A percentile compares a stretch with the other conserved stretches of the same genome.
Conservation (phyloP, 495 filamentous ascomycete genomes). For the Penicillium simplicissimum region DNA sequence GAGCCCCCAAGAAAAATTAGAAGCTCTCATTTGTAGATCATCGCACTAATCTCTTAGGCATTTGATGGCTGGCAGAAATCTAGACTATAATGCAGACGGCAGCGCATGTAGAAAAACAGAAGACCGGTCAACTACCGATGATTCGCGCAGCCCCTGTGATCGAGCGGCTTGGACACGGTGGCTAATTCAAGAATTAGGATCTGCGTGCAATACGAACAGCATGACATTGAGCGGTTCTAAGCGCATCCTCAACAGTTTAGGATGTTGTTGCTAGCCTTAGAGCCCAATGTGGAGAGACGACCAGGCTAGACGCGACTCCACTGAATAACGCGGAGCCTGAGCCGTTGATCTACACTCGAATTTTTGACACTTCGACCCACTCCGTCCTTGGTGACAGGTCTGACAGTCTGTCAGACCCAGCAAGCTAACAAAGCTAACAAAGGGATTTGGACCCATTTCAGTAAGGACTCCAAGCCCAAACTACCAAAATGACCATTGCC, state of each 20-base stretch:
- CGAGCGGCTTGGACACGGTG: not conserved
- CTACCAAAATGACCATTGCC: not conserved
- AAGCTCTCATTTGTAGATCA: not conserved
- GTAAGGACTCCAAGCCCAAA: not conserved
- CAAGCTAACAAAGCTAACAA: not conserved
- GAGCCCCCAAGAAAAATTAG: not conserved
- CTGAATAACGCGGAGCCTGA: not conserved
- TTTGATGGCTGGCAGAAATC: not conserved
- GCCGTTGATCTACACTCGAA: conserved; percentile 17
- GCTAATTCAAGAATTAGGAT: conserved; percentile 14
- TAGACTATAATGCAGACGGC: not conserved
- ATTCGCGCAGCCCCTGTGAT: not conserved
- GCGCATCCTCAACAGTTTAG: not conserved
- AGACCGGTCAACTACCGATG: not conserved
- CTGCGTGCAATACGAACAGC: conserved; percentile 14
- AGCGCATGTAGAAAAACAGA: not conserved
- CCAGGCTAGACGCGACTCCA: conserved; percentile 12
- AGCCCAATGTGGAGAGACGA: not conserved
- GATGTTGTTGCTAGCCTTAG: not conserved
- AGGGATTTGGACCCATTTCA: not conserved
- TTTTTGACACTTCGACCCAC: conserved; percentile 14
- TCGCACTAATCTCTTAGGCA: not conserved
- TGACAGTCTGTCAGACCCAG: not conserved
- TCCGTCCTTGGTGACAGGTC: too few relatives aligned
- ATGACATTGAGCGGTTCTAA: not conserved